Conservation (phyloP, 345 rosid species). For the Salix dunnii region DNA sequence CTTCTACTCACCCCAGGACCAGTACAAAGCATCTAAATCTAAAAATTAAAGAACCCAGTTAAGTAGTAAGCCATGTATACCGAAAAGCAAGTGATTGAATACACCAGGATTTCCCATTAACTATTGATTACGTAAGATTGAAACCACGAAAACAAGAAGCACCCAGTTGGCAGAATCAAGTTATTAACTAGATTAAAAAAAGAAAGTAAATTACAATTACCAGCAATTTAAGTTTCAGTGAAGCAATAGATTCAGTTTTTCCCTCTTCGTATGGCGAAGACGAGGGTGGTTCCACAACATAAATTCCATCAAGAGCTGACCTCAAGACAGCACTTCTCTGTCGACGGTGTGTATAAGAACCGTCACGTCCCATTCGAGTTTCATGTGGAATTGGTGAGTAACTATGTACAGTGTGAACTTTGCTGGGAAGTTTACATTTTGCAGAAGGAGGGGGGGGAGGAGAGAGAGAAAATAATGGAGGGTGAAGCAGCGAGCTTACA, state of each 20-base stretch:
- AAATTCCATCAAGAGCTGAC: slow-evolving; percentile 43
- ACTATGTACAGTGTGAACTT: background rate
- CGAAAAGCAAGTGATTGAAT: background rate
- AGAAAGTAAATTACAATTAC: slow-evolving; percentile 23
- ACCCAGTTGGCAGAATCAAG: background rate
- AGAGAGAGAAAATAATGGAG: slow-evolving; percentile 5
- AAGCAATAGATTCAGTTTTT: slow-evolving; percentile 21
- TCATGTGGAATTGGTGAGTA: background rate
- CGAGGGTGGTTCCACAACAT: slow-evolving; percentile 40
- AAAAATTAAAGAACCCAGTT: too few relatives aligned
- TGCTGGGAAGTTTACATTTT: background rate
- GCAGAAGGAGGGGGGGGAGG: background rate
- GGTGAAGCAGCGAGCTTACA: background rate
- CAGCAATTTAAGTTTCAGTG: slow-evolving; percentile 58
- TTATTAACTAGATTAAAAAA: background rate
- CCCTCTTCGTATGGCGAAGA: slow-evolving; percentile 14
- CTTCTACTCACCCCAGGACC: too few relatives aligned
- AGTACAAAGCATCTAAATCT: background rate
- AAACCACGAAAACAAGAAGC: background rate
- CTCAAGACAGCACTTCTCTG: slow-evolving; percentile 30
- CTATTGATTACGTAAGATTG: background rate
- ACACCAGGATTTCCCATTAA: background rate
- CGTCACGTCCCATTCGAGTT: slow-evolving; percentile 4
- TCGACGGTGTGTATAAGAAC: background rate
- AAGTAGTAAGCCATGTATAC: background rate